These are phyloP conservation scores for Trichoderma afroharzianum DNA, from an alignment of 2,329 filamentous ascomycete species.

Conservation along the genomic window DNA sequence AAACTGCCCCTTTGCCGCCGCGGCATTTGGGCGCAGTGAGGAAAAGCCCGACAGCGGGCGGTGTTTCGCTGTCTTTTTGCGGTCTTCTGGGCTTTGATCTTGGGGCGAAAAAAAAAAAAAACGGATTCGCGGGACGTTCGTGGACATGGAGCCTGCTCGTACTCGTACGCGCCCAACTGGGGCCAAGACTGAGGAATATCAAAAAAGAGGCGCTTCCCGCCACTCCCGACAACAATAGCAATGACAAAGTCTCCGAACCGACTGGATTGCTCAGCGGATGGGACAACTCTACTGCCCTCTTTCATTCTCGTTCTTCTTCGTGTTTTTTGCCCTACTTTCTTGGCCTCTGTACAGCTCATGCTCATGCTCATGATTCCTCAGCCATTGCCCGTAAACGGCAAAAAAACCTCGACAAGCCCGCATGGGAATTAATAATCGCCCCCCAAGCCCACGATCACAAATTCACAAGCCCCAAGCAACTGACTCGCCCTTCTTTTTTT, in stretches of 20 bases:
- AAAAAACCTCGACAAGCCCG: not conserved
- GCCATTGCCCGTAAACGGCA: not conserved
- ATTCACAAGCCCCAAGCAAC: not conserved
- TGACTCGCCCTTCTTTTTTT: not conserved
- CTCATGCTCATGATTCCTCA: not conserved
- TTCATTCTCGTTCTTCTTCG: not conserved
- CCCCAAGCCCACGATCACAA: not conserved
- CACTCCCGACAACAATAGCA: not conserved
- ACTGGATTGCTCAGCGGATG: not conserved
- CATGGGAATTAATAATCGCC: not conserved
- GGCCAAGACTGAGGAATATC: not conserved
- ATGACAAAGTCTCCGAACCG: not conserved
- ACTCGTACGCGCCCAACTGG: not conserved
- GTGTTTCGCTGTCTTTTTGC: too few relatives aligned
- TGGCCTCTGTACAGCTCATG: not conserved
- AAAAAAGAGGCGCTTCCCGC: not conserved
- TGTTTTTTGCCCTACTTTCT: not conserved
- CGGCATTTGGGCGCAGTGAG: not conserved
- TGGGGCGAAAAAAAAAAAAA: not conserved
- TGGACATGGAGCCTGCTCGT: not conserved
- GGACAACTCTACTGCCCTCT: not conserved
- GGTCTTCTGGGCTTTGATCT: not conserved
- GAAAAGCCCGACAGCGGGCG: not conserved
- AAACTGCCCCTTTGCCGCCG: not conserved
- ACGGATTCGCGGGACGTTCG: not conserved